Base-by-base conservation (phyloP, 208 protist species). In the Angomonas deanei region DNA sequence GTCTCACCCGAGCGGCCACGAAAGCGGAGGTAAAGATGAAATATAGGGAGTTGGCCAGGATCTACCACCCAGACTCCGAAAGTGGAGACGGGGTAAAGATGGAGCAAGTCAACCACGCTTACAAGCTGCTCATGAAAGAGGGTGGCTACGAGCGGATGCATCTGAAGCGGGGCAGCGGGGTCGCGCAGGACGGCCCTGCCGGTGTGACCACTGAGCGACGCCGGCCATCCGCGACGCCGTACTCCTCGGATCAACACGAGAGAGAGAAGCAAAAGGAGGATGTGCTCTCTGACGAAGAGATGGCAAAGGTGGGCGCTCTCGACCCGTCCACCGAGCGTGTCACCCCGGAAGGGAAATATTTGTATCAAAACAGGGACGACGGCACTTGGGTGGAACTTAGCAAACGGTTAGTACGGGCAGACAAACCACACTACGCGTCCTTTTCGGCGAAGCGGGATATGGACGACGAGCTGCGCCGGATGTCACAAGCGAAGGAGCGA, bases 61-160 rank as follows among this genome's bases (percentile, higher is more conserved):
- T 79, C n/a, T 75, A 89, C 62, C 90, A 96, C 70, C 90, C 86
- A 0, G 90, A 96, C 59, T 71, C 78, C 0, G 72, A 76, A 39
- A 54, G 69, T 1, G 86, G 84, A n/a, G 76, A 93, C 53, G 76
- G 69, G 17, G 59, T 49, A 10, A 81, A 80, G 62, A 94, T 96
- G 82, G 83, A 94, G 64, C 64, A 86, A 53, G 70, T 93, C 13
- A 93, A 93, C 53, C 83, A 88, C 39, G 87, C 87, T n/a, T 91
- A 93, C 64, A 93, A 93, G 52, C 32, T 87, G 11, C 66, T 93
- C 2, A 63, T 93, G 49, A 93, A 93, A 53, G 87, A 93, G 31
- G 84, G 84, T 57, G 84, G 68, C 10, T 93, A 82, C 69, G 87
- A 93, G 55, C 72, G 77, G 39, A 66, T 93, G 56, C 81, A 86